A percentile compares a stretch with the other conserved stretches of the same genome.
These are phyloP conservation scores for Aechmea fasciata DNA, from an alignment of 176 grass and related monocot genomes.

Conservation along the genomic window DNA sequence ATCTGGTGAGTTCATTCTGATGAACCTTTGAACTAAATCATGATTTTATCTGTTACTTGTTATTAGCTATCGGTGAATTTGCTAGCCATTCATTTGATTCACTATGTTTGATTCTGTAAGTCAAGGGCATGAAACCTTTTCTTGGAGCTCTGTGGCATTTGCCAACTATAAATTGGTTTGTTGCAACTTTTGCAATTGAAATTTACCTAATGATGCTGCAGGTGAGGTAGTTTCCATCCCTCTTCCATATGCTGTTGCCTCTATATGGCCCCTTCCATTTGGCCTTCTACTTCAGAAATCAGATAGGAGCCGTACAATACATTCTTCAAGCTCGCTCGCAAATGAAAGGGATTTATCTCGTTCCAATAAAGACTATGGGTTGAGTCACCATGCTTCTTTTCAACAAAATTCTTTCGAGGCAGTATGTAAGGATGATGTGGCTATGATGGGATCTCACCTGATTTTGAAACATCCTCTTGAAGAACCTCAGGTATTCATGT, in stretches of 20 bases:
- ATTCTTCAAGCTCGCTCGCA: slow-evolving; percentile 50
- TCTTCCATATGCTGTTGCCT: slow-evolving; percentile 69
- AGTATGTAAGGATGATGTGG: slow-evolving; percentile 40
- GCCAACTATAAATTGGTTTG: neutral
- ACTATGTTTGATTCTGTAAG: neutral
- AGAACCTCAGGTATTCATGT: slow-evolving; percentile 67
- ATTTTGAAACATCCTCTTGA: slow-evolving; percentile 87
- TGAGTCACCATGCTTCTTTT: slow-evolving; percentile 33
- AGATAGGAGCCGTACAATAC: slow-evolving; percentile 56
- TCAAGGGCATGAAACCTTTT: neutral
- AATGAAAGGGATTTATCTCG: slow-evolving; percentile 59
- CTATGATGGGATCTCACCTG: slow-evolving; percentile 61
- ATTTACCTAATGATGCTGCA: slow-evolving; percentile 28
- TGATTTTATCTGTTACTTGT: neutral
- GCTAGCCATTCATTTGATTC: neutral
- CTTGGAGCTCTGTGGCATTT: neutral
- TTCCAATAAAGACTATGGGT: slow-evolving; percentile 66
- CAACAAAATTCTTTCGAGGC: slow-evolving; percentile 37
- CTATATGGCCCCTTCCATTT: slow-evolving; percentile 77
- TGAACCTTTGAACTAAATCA: neutral
- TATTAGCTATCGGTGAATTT: neutral
- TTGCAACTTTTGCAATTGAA: neutral
- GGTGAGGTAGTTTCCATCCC: slow-evolving; percentile 68
- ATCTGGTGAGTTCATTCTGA: slow-evolving; percentile 34
- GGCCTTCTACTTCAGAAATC: slow-evolving; percentile 81